A percentile compares a stretch with the other conserved stretches of the same genome.
These are phyloP conservation scores for Penicillium silybi DNA, from an alignment of 495 filamentous ascomycete genomes.

Conservation along the genomic window DNA sequence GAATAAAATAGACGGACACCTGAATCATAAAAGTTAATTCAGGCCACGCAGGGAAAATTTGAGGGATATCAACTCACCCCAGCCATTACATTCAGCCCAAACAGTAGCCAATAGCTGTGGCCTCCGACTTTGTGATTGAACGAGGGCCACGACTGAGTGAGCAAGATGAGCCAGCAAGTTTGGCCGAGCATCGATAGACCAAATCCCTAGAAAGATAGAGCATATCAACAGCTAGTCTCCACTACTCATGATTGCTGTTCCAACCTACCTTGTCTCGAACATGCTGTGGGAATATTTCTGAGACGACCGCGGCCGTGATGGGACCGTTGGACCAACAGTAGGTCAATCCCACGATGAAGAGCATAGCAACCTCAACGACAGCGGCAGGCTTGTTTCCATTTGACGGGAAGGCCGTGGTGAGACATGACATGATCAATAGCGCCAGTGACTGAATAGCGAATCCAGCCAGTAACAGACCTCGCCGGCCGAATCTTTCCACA, in stretches of 20 bases:
- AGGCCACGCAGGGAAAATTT: too few relatives aligned
- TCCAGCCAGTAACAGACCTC: constrained; percentile 27
- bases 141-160: constrained; percentile 35
- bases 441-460: constrained; percentile 31
- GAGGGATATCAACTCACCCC: constrained; percentile 16
- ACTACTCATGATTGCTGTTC: not conserved
- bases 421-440: constrained; percentile 27
- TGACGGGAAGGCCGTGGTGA: constrained; percentile 31
- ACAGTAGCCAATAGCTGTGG: constrained; percentile 33
- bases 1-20: constrained; percentile 33
- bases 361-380: constrained; percentile 32
- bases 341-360: constrained; percentile 34
- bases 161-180: constrained; percentile 27
- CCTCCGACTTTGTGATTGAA: constrained; percentile 31
- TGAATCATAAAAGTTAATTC: constrained; percentile 3
- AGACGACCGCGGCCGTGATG: constrained; percentile 26
- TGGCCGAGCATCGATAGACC: constrained; percentile 33
- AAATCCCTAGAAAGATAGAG: constrained; percentile 15
- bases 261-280: constrained; percentile 31
- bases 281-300: constrained; percentile 37
- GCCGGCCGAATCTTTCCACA: constrained; percentile 33
- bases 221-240: not conserved
- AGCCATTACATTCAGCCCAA: constrained; percentile 30
- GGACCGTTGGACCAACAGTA: constrained; percentile 40
- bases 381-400: constrained; percentile 33